A percentile compares a stretch with the other conserved stretches of the same genome.
Evolutionary conservation across 305 asterid genomes (phyloP).

Genomic region (Solanum aculeatissimum): DNA sequence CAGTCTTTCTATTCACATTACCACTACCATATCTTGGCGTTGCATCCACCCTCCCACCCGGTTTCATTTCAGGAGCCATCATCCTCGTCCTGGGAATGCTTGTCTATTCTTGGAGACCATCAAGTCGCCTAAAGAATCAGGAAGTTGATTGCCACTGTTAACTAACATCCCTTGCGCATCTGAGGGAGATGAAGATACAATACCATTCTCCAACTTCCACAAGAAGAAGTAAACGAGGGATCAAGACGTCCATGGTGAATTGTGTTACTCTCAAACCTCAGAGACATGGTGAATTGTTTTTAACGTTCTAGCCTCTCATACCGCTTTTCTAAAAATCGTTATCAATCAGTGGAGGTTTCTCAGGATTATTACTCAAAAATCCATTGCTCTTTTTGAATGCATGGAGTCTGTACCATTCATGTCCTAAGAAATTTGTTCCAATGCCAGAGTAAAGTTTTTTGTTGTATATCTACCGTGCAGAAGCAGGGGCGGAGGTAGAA

Average conservation of each 20-base stretch:
- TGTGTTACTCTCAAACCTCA: background rate
- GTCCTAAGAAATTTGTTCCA: background rate
- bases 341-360: background rate
- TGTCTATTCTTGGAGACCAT: conserved; percentile 60
- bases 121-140: background rate
- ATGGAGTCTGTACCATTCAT: background rate
- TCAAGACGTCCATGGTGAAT: background rate
- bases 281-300: background rate
- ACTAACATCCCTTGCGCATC: background rate
- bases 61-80: conserved; percentile 68
- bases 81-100: conserved; percentile 58
- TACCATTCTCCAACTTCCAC: background rate
- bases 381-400: background rate
- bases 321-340: background rate
- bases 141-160: background rate
- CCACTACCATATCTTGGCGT: conserved; percentile 88
- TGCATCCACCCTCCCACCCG: conserved; percentile 79
- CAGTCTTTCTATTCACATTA: conserved; percentile 77
- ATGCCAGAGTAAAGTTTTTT: background rate
- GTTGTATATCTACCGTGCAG: background rate
- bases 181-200: background rate
- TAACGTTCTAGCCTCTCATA: background rate
- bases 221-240: background rate
- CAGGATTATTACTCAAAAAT: background rate
- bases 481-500: background rate